phyloP scores from a whole-genome alignment of 768 basidiomycete genomes.

The Rhodotorula taiwanensis region DNA sequence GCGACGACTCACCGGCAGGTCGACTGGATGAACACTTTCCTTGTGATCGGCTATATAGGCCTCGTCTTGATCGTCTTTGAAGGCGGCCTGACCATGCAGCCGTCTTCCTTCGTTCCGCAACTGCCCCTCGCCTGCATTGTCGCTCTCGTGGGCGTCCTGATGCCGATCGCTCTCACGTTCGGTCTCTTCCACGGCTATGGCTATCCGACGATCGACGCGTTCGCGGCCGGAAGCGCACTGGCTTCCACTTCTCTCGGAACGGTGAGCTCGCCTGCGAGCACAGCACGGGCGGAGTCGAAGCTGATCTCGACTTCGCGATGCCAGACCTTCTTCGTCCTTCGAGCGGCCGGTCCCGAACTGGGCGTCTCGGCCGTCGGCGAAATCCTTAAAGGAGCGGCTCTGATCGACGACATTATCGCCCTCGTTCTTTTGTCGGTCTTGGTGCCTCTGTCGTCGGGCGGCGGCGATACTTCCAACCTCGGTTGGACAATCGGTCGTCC shows the following conservation, averaged over 20 bases:
- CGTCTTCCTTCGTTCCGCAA: constrained; percentile 50
- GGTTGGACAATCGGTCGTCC: constrained; percentile 52
- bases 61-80: constrained; percentile 51
- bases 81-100: constrained; percentile 56
- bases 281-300: no score
- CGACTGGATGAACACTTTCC: constrained; percentile 50
- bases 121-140: constrained; percentile 50
- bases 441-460: constrained; percentile 31
- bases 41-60: constrained; percentile 50
- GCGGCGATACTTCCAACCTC: not conserved
- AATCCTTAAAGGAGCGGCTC: constrained; percentile 57
- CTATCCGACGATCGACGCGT: constrained; percentile 46
- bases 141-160: constrained; percentile 43
- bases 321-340: constrained; percentile 55
- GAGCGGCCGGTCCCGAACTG: constrained; percentile 42
- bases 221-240: constrained; percentile 59
- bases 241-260: constrained; percentile 63
- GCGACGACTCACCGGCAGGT: constrained; percentile 19
- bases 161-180: constrained; percentile 54
- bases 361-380: constrained; percentile 54
- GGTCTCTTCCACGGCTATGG: constrained; percentile 42
- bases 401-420: constrained; percentile 61
- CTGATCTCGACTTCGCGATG: not conserved
- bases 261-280: no score
- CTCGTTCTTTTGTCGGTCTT: constrained; percentile 58